phyloP scores from a whole-genome alignment of 139 green algal species.

The Mesostigma viride region DNA sequence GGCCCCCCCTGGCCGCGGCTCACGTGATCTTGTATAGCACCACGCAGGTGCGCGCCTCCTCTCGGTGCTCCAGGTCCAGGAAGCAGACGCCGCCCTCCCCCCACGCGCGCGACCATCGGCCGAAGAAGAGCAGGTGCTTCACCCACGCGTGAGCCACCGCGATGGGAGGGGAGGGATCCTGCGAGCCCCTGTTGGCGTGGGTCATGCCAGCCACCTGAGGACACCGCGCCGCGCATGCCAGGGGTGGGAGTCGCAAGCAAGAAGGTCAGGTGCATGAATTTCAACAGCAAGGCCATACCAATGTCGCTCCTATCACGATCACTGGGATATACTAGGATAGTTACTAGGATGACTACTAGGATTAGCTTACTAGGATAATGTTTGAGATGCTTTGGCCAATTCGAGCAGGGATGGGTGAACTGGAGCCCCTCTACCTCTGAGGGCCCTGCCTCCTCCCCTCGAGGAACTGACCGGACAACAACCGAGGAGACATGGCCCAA shows the following conservation, averaged over 20 bases:
- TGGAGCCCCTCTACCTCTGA: not conserved
- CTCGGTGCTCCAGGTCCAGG: too few species aligned
- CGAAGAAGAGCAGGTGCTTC: constrained; percentile 27
- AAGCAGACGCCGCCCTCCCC: constrained; percentile 22
- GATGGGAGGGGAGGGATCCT: constrained; percentile 6
- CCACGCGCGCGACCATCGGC: constrained; percentile 18
- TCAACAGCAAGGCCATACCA: too few species aligned
- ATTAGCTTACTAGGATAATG: not conserved
- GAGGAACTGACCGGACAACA: not conserved
- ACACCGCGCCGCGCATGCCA: not conserved
- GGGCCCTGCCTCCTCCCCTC: not conserved
- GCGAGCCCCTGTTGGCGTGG: not conserved
- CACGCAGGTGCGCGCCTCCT: too few species aligned
- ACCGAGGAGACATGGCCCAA: not conserved
- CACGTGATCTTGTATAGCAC: too few species aligned
- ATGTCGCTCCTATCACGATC: not conserved
- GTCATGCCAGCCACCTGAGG: constrained; percentile 15
- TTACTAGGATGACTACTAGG: not conserved
- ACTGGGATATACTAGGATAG: not conserved
- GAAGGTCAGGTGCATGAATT: not conserved
- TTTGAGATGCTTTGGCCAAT: not conserved
- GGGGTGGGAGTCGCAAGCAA: not conserved
- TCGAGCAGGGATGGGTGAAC: not conserved
- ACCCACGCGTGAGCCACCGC: not conserved
- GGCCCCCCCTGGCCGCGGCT: too few species aligned